Conservation (phyloP, 495 filamentous ascomycete species). For the Penicillium fimorum region DNA sequence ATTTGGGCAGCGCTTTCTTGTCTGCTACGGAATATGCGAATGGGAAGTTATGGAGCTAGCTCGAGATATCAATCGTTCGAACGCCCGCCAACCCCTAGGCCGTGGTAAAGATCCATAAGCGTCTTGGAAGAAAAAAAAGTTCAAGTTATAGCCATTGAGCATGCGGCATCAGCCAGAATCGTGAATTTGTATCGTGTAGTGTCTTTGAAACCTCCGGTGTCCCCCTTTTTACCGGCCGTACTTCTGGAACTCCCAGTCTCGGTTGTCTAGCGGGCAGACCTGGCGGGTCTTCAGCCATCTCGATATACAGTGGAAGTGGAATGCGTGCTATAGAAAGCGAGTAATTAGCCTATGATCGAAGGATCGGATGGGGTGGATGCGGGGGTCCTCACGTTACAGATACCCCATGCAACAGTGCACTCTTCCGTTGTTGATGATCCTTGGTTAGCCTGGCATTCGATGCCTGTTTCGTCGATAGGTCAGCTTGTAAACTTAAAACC, state of each 20-base stretch:
- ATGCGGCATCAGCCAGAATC: slow-evolving; percentile 16
- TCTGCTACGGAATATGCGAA: slow-evolving; percentile 3
- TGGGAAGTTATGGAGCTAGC: neutral
- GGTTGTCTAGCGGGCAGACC: slow-evolving; percentile 96
- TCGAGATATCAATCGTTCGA: neutral
- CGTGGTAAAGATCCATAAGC: neutral
- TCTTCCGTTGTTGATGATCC: slow-evolving; percentile 96
- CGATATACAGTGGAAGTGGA: slow-evolving; percentile 99
- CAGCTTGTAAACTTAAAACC: neutral
- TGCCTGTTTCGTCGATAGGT: slow-evolving; percentile 54
- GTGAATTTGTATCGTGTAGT: slow-evolving; percentile 11
- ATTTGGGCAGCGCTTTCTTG: neutral
- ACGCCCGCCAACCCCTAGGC: neutral
- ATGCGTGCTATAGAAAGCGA: slow-evolving; percentile 71
- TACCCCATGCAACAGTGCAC: slow-evolving; percentile 98
- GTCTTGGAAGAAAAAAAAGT: neutral
- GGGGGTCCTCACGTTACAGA: slow-evolving; percentile 80
- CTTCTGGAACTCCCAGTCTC: slow-evolving; percentile 99
- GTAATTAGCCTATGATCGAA: slow-evolving; percentile 6
- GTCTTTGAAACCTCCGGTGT: slow-evolving; percentile 3
- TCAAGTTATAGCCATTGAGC: slow-evolving; percentile 18
- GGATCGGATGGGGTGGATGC: slow-evolving; percentile 5
- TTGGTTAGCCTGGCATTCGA: slow-evolving; percentile 99
- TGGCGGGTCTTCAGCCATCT: slow-evolving; percentile 99
- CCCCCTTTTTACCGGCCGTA: slow-evolving; percentile 68